A percentile compares a stretch with the other conserved stretches of the same genome.
These are phyloP conservation scores for Meripilus lineatus DNA, from an alignment of 1,284 basidiomycete species.

Conservation along the genomic window DNA sequence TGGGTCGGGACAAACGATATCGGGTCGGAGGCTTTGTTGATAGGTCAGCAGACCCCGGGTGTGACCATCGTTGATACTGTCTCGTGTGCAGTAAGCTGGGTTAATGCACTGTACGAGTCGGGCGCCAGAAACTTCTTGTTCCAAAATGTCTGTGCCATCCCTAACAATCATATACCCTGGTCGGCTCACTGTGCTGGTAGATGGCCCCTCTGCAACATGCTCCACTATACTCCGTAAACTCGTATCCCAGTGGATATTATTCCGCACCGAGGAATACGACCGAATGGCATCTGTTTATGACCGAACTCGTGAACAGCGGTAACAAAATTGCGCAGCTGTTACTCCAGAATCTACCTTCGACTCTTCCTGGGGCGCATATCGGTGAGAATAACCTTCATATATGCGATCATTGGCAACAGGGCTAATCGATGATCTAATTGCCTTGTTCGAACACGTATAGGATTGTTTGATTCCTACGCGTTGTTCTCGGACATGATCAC, in stretches of 20 bases:
- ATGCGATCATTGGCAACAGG: no score
- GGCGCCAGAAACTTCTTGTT: constrained; percentile 47
- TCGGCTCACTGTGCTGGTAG: background rate
- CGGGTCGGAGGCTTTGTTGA: constrained; percentile 34
- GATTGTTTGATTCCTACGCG: constrained; percentile 47
- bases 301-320: constrained; percentile 28
- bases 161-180: background rate
- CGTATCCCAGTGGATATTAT: constrained; percentile 20
- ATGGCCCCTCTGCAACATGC: constrained; percentile 3
- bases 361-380: constrained; percentile 32
- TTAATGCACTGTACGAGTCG: constrained; percentile 32
- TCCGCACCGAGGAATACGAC: constrained; percentile 30
- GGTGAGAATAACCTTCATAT: constrained; percentile 25
- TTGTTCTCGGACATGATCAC: constrained; percentile 51
- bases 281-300: constrained; percentile 35
- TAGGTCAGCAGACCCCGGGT: constrained; percentile 29
- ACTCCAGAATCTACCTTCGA: constrained; percentile 26
- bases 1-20: constrained; percentile 52
- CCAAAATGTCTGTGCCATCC: constrained; percentile 35
- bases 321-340: constrained; percentile 32
- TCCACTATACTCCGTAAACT: background rate
- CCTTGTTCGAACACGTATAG: constrained; percentile 23
- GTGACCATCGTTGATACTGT: constrained; percentile 39
- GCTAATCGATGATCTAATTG: no score
- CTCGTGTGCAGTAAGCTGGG: constrained; percentile 37